Base-by-base conservation (phyloP, 495 filamentous ascomycete genomes). In the Penicillium silybi region DNA sequence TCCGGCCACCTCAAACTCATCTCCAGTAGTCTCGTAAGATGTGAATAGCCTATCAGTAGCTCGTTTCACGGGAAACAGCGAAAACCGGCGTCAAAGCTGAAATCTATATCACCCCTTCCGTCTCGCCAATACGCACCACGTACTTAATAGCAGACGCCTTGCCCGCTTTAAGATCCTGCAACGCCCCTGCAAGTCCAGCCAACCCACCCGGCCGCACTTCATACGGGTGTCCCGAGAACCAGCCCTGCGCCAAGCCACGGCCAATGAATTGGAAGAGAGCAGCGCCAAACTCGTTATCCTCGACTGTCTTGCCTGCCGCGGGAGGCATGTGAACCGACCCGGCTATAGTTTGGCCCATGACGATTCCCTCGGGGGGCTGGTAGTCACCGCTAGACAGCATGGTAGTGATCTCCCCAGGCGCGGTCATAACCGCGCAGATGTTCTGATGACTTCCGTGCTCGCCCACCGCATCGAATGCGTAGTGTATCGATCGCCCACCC, bases 131-230 rank as follows among this genome's bases (percentile, higher is more conserved):
- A 25, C 82, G 66, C 50, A 86, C 82, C 1, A 89, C 79, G 67
- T 86, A 88, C 61, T 90, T 90, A 0, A 80, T 69, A n/a, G 77
- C 86, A 47, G 79, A 83, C 41, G 80, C 85, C 57, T 81, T 85
- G 0, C 86, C 86, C 48, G 81, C 75, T 64, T 78, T 78, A 52
- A 88, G 63, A 49, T 82, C 72, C 50, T 63, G 60, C 61, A 90
- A 54, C 2, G 64, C 85, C 0, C 65, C 61, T 65, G 85, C 65
- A 11, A 89, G 56, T 0, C 84, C 84, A 8, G 57, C 71, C 49
- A 90, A 53, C 0, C 85, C 86, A 9, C 81, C 77, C 0, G 74
- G 70, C 6, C 83, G 65, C 32, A 90, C 80, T 67, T 84, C 77
- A 26, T 73, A 67, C 20, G 84, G 80, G 64, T 90, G 86, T 3